Evolutionary conservation across 495 filamentous ascomycete species (phyloP).

Genomic region (Penicillium antarcticum): DNA sequence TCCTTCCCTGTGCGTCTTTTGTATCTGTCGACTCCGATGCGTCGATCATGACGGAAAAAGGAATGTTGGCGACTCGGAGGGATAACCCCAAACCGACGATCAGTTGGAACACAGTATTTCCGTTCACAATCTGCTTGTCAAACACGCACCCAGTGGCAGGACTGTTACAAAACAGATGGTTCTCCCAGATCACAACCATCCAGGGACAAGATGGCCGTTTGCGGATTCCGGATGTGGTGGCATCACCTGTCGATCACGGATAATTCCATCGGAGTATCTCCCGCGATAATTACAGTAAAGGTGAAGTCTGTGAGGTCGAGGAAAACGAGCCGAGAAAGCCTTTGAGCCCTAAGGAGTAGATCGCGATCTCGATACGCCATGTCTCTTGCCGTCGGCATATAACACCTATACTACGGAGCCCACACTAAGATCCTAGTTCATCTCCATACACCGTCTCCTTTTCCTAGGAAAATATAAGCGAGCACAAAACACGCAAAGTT

Average conservation of each 20-base stretch:
- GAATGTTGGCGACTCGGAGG: slow-evolving; percentile 9
- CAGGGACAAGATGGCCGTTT: slow-evolving; percentile 5
- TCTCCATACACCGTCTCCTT: too few species aligned
- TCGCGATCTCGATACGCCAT: neutral
- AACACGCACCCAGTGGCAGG: neutral
- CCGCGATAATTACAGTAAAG: neutral
- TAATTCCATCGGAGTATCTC: slow-evolving; percentile 9
- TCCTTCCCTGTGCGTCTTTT: neutral
- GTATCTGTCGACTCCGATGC: neutral
- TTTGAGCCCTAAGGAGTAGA: too few species aligned
- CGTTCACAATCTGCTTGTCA: neutral
- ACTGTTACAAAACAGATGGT: neutral
- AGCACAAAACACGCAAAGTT: neutral
- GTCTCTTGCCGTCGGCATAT: neutral
- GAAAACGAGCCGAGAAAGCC: too few species aligned
- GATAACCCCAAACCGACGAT: slow-evolving; percentile 10
- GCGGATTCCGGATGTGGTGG: slow-evolving; percentile 7
- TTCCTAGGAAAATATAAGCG: slow-evolving; percentile 1
- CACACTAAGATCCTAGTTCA: too few species aligned
- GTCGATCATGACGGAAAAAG: slow-evolving; percentile 13
- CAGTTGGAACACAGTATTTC: slow-evolving; percentile 1
- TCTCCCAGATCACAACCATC: neutral
- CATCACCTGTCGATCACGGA: slow-evolving; percentile 2
- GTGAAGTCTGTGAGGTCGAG: neutral
- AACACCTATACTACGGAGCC: neutral